Base-by-base conservation (phyloP, 2,329 filamentous ascomycete genomes). In the Diaporthe velutina region DNA sequence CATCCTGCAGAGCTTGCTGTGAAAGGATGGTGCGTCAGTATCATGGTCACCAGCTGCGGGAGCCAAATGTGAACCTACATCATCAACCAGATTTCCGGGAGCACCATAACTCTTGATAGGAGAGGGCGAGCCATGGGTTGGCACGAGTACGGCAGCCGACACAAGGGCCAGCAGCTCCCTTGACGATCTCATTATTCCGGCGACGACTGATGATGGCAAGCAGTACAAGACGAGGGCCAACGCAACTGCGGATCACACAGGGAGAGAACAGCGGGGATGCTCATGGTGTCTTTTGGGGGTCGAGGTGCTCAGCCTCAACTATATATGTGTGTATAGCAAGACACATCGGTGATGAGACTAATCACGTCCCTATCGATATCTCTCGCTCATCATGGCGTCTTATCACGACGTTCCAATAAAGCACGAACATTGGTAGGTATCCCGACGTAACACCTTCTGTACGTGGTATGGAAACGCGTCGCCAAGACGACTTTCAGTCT, bases 391-490 rank as follows among this genome's bases (percentile, higher is more conserved):
- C 45, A 52, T 67, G 48, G 64, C 45, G 64, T 33, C 64, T 67
- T 67, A 67, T 67, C 64, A 67, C 64, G 64, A 67, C 45, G 30
- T 25, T 22, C 33, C 45, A 67, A 67, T 33, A 52, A 40, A 67
- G 45, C 45, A 52, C 64, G 15, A 28, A 13, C 33, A 52, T 67
- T 67, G 45, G 45, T 35, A 66, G 61, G 45, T 33, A 25, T 48
- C 22, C 19, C 30, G 7, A 52, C 13, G 30, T 50, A 67, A 19
- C 45, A 67, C 61, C 61, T 67, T 67, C 61, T 67, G 12, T 52
- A 67, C 61, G 61, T 52, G 61, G 61, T 38, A 67, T 67, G 61
- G 30, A 52, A 35, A 67, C 42, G 61, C 61, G 61, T 67, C 61
- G 61, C 61, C 61, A 67, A 67, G 61, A 50, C 61, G 25, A 19